Conservation (phyloP, 2,329 filamentous ascomycete species). For the Zalaria sp. region DNA sequence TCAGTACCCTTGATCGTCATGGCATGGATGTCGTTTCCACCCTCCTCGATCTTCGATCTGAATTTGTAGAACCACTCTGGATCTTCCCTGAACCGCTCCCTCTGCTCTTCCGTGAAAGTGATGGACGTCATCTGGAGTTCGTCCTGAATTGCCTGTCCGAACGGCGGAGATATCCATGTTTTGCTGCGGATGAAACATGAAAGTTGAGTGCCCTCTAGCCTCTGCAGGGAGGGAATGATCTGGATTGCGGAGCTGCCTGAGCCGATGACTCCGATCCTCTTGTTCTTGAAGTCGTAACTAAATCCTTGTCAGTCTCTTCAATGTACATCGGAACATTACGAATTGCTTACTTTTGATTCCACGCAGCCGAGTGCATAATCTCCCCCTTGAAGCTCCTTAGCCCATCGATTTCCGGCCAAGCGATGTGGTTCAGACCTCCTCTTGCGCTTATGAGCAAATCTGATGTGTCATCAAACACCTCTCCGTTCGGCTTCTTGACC, state of each 20-base stretch:
- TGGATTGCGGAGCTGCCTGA: conserved; percentile 22
- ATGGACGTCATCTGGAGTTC: conserved; percentile 20
- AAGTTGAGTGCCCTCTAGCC: conserved; percentile 26
- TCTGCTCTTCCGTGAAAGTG: conserved; percentile 8
- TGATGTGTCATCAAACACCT: conserved; percentile 25
- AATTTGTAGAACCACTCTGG: conserved; percentile 26
- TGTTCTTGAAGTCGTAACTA: conserved; percentile 11
- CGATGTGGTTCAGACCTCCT: conserved; percentile 38
- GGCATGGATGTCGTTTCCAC: conserved; percentile 10
- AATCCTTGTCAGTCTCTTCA: conserved; percentile 14
- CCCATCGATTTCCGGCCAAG: conserved; percentile 39
- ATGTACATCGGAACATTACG: conserved; percentile 38
- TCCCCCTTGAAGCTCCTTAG: conserved; percentile 36
- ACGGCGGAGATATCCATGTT: conserved; percentile 34
- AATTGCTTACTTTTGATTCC: conserved; percentile 28
- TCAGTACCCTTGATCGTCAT: conserved; percentile 19
- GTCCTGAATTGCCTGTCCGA: conserved; percentile 13
- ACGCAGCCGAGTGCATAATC: conserved; percentile 42
- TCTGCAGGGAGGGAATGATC: conserved; percentile 23
- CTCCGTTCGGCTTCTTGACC: conserved; percentile 18
- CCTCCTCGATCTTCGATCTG: conserved; percentile 27
- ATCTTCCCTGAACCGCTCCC: conserved; percentile 23
- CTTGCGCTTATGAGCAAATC: conserved; percentile 35
- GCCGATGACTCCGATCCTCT: conserved; percentile 11
- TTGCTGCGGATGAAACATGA: conserved; percentile 37